Conservation (phyloP, 257 asterid genomes). For the Forsythia viridissima region DNA sequence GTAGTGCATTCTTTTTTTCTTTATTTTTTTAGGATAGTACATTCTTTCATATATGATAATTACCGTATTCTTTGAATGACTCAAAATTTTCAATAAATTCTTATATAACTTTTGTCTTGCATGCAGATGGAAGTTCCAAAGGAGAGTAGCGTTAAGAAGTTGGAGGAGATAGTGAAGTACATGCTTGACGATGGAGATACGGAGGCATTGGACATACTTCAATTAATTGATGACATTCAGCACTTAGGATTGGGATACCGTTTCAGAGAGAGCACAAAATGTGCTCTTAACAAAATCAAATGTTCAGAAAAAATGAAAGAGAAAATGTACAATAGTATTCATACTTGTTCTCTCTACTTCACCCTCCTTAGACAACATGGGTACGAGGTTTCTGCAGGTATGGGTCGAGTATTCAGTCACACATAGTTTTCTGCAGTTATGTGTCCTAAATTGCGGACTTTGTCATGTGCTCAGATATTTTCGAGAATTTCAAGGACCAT, state of each 20-base stretch:
- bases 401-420: not conserved
- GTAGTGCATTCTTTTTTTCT: not conserved
- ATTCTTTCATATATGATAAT: not conserved
- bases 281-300: not conserved
- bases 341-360: conserved; percentile 15
- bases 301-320: not conserved
- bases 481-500: conserved; percentile 20
- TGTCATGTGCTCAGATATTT: not conserved
- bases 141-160: conserved; percentile 8
- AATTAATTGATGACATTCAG: conserved; percentile 10
- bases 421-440: conserved; percentile 22
- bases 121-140: conserved; percentile 10
- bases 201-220: not conserved
- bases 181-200: conserved; percentile 15
- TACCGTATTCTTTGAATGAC: not conserved
- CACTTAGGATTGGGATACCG: conserved; percentile 9
- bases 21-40: not conserved
- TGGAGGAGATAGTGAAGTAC: conserved; percentile 21
- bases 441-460: not conserved
- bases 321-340: not conserved
- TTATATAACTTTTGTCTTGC: not conserved
- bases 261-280: not conserved
- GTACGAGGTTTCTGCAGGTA: conserved; percentile 26
- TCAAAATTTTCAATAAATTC: not conserved
- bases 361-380: conserved; percentile 29